Conservation (phyloP, 352 stramenopile genomes). For the Globisporangium emineosum region DNA sequence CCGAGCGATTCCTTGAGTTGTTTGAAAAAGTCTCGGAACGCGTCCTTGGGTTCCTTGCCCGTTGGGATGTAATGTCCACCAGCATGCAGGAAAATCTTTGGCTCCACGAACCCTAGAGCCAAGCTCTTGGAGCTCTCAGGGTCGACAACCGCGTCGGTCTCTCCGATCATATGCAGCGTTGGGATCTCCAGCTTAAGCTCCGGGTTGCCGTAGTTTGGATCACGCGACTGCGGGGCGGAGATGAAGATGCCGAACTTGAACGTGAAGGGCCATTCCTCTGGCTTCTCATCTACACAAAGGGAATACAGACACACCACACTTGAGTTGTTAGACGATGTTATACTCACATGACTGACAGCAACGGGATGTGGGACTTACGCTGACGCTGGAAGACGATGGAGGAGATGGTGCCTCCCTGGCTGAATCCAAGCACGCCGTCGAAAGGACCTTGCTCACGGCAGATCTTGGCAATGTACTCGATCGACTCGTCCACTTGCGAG, state of each 20-base stretch:
- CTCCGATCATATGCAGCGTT: constrained; percentile 79
- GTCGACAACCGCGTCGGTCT: constrained; percentile 69
- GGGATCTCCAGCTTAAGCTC: constrained; percentile 51
- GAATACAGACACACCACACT: neutral
- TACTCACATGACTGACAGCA: neutral
- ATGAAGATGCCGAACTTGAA: constrained; percentile 82
- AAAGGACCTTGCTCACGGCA: constrained; percentile 76
- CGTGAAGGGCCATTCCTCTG: constrained; percentile 41
- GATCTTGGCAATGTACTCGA: constrained; percentile 65
- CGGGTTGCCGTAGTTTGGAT: constrained; percentile 41
- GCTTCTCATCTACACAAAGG: constrained; percentile 27
- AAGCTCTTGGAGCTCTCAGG: constrained; percentile 56
- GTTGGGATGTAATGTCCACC: constrained; percentile 86
- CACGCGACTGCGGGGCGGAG: constrained; percentile 41
- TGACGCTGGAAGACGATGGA: constrained; percentile 68
- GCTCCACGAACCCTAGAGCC: constrained; percentile 48
- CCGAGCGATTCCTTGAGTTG: constrained; percentile 22
- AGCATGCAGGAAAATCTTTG: constrained; percentile 54
- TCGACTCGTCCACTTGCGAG: constrained; percentile 51
- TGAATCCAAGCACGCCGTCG: constrained; percentile 84
- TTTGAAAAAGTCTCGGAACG: constrained; percentile 69
- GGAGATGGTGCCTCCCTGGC: constrained; percentile 72
- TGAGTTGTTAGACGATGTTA: neutral
- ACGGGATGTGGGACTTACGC: constrained; percentile 28
- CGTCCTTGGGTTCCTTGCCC: constrained; percentile 80